Percentiles rank a stretch among this genome's conserved stretches.
Conservation (phyloP, 2,329 filamentous ascomycete species). For the Colletotrichum cordylinicola region DNA sequence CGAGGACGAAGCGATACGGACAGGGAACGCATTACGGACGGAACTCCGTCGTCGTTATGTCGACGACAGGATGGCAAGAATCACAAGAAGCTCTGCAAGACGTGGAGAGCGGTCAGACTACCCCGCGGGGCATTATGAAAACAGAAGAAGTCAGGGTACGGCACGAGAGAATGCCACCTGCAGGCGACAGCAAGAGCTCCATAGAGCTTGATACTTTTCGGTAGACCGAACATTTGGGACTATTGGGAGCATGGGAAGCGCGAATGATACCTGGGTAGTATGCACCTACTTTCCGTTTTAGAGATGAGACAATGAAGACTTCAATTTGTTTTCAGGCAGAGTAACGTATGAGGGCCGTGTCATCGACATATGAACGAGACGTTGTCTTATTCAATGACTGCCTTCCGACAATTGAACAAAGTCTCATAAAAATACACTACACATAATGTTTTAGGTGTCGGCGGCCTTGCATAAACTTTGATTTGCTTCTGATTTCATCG, state of each 20-base stretch:
- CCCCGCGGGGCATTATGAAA: slow-evolving; percentile 30
- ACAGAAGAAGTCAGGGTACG: slow-evolving; percentile 34
- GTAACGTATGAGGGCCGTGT: neutral
- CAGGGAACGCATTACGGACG: slow-evolving; percentile 29
- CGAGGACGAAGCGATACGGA: slow-evolving; percentile 23
- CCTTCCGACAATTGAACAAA: neutral
- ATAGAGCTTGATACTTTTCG: slow-evolving; percentile 20
- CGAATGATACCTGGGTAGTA: neutral
- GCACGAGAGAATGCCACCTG: slow-evolving; percentile 19
- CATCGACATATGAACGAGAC: neutral
- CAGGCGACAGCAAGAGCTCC: slow-evolving; percentile 11
- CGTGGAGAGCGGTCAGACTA: slow-evolving; percentile 2
- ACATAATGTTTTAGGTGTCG: neutral
- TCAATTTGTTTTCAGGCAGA: neutral
- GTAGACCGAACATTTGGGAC: neutral
- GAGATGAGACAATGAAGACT: neutral
- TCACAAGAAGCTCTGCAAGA: slow-evolving; percentile 37
- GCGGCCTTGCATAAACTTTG: neutral
- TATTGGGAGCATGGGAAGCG: neutral
- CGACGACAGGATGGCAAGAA: slow-evolving; percentile 33
- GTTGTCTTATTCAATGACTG: neutral
- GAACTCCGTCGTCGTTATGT: slow-evolving; percentile 37
- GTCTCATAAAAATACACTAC: neutral
- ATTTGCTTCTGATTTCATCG: neutral
- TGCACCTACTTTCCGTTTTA: neutral